Conservation (phyloP, 331 rosid species). For the Rhamnella rubrinervis region DNA sequence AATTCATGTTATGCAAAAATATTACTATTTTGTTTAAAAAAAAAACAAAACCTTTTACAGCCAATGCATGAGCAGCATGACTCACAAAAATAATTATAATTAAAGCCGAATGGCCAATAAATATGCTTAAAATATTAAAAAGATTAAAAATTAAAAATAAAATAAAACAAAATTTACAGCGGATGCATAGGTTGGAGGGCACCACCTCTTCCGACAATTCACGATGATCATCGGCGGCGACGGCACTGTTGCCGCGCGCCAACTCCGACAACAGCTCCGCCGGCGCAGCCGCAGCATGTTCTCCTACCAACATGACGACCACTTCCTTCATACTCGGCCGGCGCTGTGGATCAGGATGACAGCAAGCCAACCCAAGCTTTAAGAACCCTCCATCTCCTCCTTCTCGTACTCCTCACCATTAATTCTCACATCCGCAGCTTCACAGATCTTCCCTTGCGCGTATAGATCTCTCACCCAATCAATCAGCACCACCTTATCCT, state of each 20-base stretch:
- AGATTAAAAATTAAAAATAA: not conserved
- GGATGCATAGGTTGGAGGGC: conserved; percentile 8
- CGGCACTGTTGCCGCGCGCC: conserved; percentile 22
- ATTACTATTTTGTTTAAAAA: too few species aligned
- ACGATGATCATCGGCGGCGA: not conserved
- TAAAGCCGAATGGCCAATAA: not conserved
- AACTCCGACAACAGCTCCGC: conserved; percentile 45
- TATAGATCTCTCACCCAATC: conserved; percentile 86
- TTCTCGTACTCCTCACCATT: conserved; percentile 37
- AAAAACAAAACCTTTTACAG: too few species aligned
- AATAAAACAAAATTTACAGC: not conserved
- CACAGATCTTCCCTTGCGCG: conserved; percentile 33
- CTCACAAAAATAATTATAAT: not conserved
- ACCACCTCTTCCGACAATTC: conserved; percentile 21
- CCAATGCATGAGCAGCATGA: too few species aligned
- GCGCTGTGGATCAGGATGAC: conserved; percentile 75
- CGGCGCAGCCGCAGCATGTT: conserved; percentile 35
- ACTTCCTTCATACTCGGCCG: conserved; percentile 85
- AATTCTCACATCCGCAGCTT: conserved; percentile 64
- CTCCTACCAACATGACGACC: conserved; percentile 53
- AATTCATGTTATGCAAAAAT: too few species aligned
- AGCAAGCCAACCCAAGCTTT: conserved; percentile 85
- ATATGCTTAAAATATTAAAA: not conserved
- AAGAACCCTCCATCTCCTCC: conserved; percentile 65
- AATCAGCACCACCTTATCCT: conserved; percentile 63